A percentile compares a stretch with the other conserved stretches of the same genome.
These are phyloP conservation scores for Clitoria ternatea DNA, from an alignment of 306 rosid genomes.

Conservation along the genomic window DNA sequence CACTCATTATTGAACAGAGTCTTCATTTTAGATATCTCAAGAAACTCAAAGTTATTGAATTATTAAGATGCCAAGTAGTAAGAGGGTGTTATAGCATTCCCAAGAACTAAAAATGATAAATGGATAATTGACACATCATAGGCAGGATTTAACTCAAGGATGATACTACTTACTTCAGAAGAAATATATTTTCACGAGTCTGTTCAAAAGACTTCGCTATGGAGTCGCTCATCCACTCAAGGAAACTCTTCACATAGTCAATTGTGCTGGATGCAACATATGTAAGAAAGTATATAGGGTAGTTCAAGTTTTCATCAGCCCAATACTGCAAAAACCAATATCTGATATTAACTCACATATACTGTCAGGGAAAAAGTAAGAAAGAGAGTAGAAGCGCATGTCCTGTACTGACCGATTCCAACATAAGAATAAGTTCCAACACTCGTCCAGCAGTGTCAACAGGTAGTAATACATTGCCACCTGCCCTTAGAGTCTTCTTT, in stretches of 20 bases:
- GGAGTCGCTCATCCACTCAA: constrained; percentile 98
- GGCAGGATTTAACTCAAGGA: constrained; percentile 6
- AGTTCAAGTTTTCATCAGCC: constrained; percentile 74
- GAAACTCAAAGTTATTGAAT: not conserved
- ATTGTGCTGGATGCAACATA: constrained; percentile 87
- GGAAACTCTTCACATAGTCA: constrained; percentile 87
- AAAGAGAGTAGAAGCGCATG: constrained; percentile 12
- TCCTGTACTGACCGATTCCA: constrained; percentile 72
- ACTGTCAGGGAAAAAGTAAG: not conserved
- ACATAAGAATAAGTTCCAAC: constrained; percentile 74
- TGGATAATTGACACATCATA: not conserved
- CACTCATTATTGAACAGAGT: constrained; percentile 11
- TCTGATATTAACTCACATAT: constrained; percentile 15
- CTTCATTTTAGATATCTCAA: not conserved
- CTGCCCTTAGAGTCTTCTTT: constrained; percentile 76
- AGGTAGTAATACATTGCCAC: constrained; percentile 88
- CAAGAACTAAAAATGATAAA: not conserved
- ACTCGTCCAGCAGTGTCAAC: constrained; percentile 90
- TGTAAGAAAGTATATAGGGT: constrained; percentile 78
- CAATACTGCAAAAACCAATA: constrained; percentile 75
- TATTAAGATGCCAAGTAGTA: not conserved
- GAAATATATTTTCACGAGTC: constrained; percentile 88
- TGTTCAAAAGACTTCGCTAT: constrained; percentile 93
- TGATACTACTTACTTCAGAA: constrained; percentile 65
- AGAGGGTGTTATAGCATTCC: not conserved